These are phyloP conservation scores for Zygosaccharomyces bailii DNA, from an alignment of 805 yeast species.

Conservation along the genomic window DNA sequence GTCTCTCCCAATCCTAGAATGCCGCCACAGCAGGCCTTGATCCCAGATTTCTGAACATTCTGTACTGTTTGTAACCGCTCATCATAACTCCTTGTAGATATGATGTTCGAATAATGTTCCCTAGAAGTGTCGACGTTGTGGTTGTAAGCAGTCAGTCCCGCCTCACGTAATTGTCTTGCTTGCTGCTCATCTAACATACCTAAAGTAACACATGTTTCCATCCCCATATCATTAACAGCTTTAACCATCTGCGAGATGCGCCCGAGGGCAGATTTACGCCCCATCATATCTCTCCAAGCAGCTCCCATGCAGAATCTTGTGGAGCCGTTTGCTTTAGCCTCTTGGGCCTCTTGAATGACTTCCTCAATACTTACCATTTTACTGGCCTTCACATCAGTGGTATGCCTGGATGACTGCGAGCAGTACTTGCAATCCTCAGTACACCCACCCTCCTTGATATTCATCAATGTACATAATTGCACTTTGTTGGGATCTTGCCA, in stretches of 20 bases:
- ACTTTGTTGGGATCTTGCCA: constrained; percentile 67
- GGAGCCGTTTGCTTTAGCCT: constrained; percentile 66
- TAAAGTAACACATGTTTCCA: constrained; percentile 78
- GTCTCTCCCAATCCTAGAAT: constrained; percentile 78
- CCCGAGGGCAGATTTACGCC: constrained; percentile 64
- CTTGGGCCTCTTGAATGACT: constrained; percentile 60
- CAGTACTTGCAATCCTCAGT: constrained; percentile 80
- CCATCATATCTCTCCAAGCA: constrained; percentile 84
- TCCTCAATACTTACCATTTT: constrained; percentile 56
- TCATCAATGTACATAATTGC: constrained; percentile 71
- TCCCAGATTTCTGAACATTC: constrained; percentile 60
- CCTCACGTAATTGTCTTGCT: constrained; percentile 53
- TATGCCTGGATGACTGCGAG: constrained; percentile 66
- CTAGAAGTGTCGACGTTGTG: constrained; percentile 79
- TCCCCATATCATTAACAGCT: constrained; percentile 57
- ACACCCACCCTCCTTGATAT: constrained; percentile 78
- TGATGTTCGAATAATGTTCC: constrained; percentile 70
- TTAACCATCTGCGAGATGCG: constrained; percentile 63
- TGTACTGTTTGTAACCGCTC: constrained; percentile 65
- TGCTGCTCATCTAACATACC: constrained; percentile 75
- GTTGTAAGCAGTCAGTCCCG: constrained; percentile 78
- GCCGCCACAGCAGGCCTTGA: constrained; percentile 75
- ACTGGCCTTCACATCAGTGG: constrained; percentile 70
- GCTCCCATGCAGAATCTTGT: constrained; percentile 85
- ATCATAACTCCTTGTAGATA: constrained; percentile 66